Conservation (phyloP, 352 stramenopile species). For the Globisporangium takayamanum region DNA sequence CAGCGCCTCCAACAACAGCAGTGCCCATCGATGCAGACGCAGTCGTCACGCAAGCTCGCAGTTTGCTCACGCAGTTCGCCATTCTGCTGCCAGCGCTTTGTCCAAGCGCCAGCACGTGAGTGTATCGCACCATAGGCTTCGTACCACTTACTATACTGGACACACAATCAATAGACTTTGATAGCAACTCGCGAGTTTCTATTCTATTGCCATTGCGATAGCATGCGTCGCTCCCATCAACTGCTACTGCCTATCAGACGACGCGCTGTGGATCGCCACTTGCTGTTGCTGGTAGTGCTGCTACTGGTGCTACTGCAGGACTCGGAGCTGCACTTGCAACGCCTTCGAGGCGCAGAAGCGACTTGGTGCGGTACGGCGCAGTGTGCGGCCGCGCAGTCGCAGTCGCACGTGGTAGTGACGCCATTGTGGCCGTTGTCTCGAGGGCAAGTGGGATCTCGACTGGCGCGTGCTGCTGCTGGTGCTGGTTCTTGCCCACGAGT, state of each 20-base stretch:
- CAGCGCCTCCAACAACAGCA: not conserved
- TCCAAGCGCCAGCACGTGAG: not conserved
- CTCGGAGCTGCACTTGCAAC: not conserved
- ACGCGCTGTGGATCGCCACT: not conserved
- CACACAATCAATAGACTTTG: not conserved
- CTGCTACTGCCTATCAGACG: not conserved
- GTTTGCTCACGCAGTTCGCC: conserved; percentile 7
- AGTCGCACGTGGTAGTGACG: no score
- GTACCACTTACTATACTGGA: not conserved
- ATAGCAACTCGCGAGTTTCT: not conserved
- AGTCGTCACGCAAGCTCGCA: not conserved
- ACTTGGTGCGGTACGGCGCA: conserved; percentile 42
- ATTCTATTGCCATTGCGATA: not conserved
- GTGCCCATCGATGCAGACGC: not conserved
- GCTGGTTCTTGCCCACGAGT: conserved; percentile 29
- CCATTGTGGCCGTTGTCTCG: not conserved
- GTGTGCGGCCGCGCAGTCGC: conserved; percentile 32
- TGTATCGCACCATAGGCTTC: not conserved
- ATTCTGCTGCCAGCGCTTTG: not conserved
- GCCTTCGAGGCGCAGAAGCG: conserved; percentile 32
- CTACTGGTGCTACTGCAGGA: not conserved
- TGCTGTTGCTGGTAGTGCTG: conserved; percentile 1
- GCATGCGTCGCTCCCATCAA: not conserved
- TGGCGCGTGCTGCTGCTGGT: not conserved
- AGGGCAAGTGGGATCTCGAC: conserved; percentile 18